phyloP scores from a whole-genome alignment of 805 yeast species.

The Diddensiella transvaalensis region DNA sequence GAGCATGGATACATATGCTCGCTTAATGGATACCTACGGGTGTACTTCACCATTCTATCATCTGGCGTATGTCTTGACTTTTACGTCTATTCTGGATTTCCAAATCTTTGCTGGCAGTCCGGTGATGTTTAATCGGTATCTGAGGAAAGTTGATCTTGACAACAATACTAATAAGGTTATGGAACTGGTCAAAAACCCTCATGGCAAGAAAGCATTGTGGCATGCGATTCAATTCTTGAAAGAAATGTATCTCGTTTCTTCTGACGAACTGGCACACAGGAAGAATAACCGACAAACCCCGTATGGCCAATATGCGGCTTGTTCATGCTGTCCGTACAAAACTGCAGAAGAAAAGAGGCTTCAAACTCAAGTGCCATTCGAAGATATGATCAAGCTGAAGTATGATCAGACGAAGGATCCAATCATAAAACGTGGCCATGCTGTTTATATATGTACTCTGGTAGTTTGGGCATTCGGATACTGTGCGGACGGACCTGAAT shows the following conservation, averaged over 20 bases:
- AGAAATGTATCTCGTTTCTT: conserved; percentile 56
- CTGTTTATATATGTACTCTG: conserved; percentile 28
- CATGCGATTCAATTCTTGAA: conserved; percentile 60
- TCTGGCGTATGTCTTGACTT: conserved; percentile 66
- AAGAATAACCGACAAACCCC: conserved; percentile 9
- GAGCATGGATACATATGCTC: conserved; percentile 3
- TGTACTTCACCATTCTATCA: conserved; percentile 69
- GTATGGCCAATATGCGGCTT: conserved; percentile 12
- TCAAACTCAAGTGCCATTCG: conserved; percentile 17
- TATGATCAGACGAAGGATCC: conserved; percentile 28
- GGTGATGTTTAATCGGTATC: conserved; percentile 66
- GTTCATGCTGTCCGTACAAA: conserved; percentile 14
- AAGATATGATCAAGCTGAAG: conserved; percentile 16
- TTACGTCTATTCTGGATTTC: conserved; percentile 72
- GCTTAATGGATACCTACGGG: conserved; percentile 27
- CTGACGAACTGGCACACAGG: conserved; percentile 34
- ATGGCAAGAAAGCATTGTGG: conserved; percentile 51
- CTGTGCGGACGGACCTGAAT: conserved; percentile 32
- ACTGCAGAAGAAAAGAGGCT: neutral
- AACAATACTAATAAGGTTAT: conserved; percentile 47
- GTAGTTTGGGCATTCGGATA: conserved; percentile 34
- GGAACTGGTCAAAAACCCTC: conserved; percentile 48
- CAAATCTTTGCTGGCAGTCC: conserved; percentile 81
- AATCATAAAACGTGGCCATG: conserved; percentile 29
- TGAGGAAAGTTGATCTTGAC: conserved; percentile 49